Conservation (phyloP, 345 rosid genomes). For the Rhodamnia rubescens region DNA sequence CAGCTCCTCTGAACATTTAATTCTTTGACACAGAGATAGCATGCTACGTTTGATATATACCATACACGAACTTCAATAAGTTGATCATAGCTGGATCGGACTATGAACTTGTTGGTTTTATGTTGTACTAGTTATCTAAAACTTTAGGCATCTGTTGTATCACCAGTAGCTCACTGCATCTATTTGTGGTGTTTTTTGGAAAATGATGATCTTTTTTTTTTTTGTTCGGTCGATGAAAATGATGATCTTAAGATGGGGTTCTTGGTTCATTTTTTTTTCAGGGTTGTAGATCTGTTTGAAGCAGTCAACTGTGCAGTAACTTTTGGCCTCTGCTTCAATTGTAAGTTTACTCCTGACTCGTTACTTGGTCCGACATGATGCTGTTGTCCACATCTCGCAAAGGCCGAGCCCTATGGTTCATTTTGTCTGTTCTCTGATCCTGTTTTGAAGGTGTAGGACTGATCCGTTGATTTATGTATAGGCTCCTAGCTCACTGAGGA, state of each 20-base stretch:
- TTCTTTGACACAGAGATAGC: not conserved
- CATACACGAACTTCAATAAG: not conserved
- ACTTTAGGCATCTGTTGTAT: not conserved
- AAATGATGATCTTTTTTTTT: not conserved
- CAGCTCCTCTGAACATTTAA: not conserved
- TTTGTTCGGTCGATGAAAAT: no score
- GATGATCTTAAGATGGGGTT: not conserved
- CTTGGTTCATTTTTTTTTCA: not conserved
- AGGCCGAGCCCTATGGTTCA: not conserved
- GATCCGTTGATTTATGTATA: not conserved
- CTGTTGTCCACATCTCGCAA: not conserved
- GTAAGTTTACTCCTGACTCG: not conserved
- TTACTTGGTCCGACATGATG: not conserved
- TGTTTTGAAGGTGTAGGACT: not conserved
- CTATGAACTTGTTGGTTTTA: not conserved
- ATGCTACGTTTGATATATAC: not conserved
- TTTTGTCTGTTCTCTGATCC: not conserved
- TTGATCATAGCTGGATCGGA: not conserved
- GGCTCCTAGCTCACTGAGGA: not conserved
- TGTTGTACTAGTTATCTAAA: not conserved
- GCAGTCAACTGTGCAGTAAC: not conserved
- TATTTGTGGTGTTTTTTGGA: not conserved
- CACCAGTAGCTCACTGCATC: not conserved
- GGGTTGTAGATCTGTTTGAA: not conserved
- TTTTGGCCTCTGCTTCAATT: not conserved